Evolutionary conservation across 768 basidiomycete species (phyloP).

Genomic region (Trametes cingulata): DNA sequence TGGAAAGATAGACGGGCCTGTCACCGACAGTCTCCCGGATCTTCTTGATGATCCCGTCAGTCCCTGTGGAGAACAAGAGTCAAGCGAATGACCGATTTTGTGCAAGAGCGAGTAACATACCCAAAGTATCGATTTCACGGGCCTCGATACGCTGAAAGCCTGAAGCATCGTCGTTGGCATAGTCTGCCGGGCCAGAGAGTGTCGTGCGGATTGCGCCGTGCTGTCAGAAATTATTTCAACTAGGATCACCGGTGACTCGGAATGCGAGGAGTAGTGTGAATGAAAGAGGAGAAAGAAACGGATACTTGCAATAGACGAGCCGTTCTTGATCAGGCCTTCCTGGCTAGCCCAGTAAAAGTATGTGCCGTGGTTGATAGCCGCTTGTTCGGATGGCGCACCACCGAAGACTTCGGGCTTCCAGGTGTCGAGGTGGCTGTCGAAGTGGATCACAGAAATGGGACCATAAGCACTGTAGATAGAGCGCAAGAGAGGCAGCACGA

Average conservation of each 20-base stretch:
- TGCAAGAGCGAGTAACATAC: constrained; percentile 35
- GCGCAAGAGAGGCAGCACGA: constrained; percentile 65
- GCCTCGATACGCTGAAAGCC: constrained; percentile 86
- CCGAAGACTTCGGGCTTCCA: constrained; percentile 79
- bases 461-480: constrained; percentile 80
- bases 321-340: constrained; percentile 78
- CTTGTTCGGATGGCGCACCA: constrained; percentile 68
- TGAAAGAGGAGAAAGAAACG: constrained; percentile 33
- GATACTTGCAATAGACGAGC: constrained; percentile 81
- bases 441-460: constrained; percentile 80
- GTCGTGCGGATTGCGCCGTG: constrained; percentile 88
- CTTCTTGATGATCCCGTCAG: constrained; percentile 74
- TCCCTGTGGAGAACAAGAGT: constrained; percentile 43
- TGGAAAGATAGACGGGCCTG: constrained; percentile 75
- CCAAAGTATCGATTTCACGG: constrained; percentile 81
- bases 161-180: constrained; percentile 71
- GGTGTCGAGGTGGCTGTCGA: constrained; percentile 83
- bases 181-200: constrained; percentile 74
- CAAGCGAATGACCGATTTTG: background rate
- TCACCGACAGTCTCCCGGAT: constrained; percentile 78
- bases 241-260: constrained; percentile 67
- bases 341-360: constrained; percentile 90
- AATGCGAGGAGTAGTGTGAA: constrained; percentile 20
- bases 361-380: constrained; percentile 83
- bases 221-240: constrained; percentile 56